Percentiles rank a stretch among this genome's conserved stretches.
These are phyloP conservation scores for Echium plantagineum DNA, from an alignment of 257 asterid genomes.

Conservation along the genomic window DNA sequence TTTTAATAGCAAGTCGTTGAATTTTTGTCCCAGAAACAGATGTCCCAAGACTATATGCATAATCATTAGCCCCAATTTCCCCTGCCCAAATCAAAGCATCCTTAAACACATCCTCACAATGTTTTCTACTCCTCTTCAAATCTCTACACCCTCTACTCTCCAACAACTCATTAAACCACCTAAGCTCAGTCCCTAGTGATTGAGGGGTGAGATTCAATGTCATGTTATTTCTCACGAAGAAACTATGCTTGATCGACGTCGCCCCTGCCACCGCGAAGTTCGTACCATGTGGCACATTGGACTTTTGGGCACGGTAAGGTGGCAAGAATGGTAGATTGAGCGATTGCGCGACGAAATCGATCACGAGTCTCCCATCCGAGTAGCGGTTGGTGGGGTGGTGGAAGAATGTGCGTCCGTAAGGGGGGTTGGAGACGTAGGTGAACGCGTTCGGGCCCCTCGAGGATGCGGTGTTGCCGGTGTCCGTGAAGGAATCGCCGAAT, in stretches of 20 bases:
- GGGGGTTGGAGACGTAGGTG: conserved; percentile 61
- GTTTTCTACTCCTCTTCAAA: conserved; percentile 15
- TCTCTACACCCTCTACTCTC: conserved; percentile 39
- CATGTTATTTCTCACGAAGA: conserved; percentile 41
- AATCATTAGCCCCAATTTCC: conserved; percentile 71
- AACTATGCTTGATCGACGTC: conserved; percentile 63
- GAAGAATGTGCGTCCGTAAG: conserved; percentile 74
- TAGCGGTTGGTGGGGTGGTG: conserved; percentile 82
- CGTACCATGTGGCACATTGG: conserved; percentile 22
- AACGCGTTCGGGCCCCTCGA: conserved; percentile 56
- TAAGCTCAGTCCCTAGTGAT: conserved; percentile 51
- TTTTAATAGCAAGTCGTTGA: conserved; percentile 48
- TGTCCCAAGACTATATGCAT: conserved; percentile 57
- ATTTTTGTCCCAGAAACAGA: conserved; percentile 29
- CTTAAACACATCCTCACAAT: conserved; percentile 28
- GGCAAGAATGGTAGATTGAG: conserved; percentile 52
- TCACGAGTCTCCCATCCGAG: conserved; percentile 79
- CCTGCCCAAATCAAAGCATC: conserved; percentile 74
- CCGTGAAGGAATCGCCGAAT: conserved; percentile 87
- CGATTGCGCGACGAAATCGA: conserved; percentile 54
- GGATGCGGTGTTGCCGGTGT: conserved; percentile 84
- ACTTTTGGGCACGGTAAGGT: conserved; percentile 34
- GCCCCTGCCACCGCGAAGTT: conserved; percentile 83
- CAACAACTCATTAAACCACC: conserved; percentile 41
- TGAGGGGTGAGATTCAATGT: conserved; percentile 49